Evolutionary conservation across 148 eudicot species (phyloP).

Genomic region (Nepenthes gracilis): DNA sequence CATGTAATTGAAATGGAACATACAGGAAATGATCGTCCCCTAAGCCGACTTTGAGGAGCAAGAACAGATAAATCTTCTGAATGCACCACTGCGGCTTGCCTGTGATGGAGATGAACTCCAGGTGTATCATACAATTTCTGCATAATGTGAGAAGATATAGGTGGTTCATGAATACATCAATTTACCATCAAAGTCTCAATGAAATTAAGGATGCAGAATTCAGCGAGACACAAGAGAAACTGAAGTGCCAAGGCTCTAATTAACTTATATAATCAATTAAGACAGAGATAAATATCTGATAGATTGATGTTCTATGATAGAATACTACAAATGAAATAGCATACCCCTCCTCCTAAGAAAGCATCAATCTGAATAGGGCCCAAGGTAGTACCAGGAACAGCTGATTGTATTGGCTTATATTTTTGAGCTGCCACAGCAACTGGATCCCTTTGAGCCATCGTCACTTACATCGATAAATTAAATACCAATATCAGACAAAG

Average conservation of each 20-base stretch:
- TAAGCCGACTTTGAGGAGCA: slow-evolving; percentile 86
- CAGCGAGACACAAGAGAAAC: neutral
- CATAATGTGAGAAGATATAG: slow-evolving; percentile 4
- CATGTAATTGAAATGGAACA: slow-evolving; percentile 6
- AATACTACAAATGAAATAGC: slow-evolving; percentile 5
- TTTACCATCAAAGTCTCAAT: neutral
- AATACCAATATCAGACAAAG: slow-evolving; percentile 1
- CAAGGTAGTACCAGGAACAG: slow-evolving; percentile 98
- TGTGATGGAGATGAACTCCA: slow-evolving; percentile 97
- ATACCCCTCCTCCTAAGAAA: slow-evolving; percentile 90
- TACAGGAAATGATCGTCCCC: slow-evolving; percentile 83
- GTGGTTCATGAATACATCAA: neutral
- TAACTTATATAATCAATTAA: neutral
- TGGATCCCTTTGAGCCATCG: slow-evolving; percentile 87
- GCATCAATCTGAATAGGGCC: slow-evolving; percentile 91
- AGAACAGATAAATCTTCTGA: slow-evolving; percentile 78
- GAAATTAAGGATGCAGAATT: neutral
- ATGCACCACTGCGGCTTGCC: slow-evolving; percentile 92
- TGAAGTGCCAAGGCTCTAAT: neutral
- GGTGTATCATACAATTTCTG: slow-evolving; percentile 95
- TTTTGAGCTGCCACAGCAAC: slow-evolving; percentile 77
- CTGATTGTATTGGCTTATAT: slow-evolving; percentile 95
- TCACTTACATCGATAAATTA: slow-evolving; percentile 23
- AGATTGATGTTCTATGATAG: neutral
- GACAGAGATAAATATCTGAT: too few relatives aligned